Base-by-base conservation (phyloP, 2,329 filamentous ascomycete genomes). In the Aureobasidium sp. region DNA sequence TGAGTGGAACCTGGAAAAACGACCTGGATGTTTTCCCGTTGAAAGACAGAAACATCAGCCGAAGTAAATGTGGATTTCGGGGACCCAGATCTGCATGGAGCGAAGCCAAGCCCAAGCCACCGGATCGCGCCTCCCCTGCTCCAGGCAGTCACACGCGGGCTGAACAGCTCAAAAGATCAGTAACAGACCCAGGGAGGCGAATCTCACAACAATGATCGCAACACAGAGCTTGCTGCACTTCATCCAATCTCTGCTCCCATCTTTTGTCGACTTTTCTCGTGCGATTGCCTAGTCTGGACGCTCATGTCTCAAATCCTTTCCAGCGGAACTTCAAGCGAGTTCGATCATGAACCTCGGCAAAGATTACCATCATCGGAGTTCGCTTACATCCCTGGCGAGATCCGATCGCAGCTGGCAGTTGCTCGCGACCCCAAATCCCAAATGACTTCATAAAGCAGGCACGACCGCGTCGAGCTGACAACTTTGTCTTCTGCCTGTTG, bases 361-460 rank as follows among this genome's bases (percentile, higher is more conserved):
- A 20, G n/a, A 20, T 24, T 59, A 37, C 55, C 37, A 2, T 12
- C 13, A 15, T 36, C 27, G 39, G 39, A n/a, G 39, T 29, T 56
- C 52, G 52, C 26, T 26, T 44, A 34, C 29, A 34, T 26, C 26
- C 32, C 32, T 43, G 32, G 13, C 55, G 20, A 15, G 20, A 7
- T n/a, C 12, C 41, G 43, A 47, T 6, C 4, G 17, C 55, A 29
- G 20, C 2, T 15, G 43, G 55, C 55, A 59, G 17, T 27, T 32
- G 26, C 41, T 59, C 29, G 41, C 55, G 55, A 34, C 12, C 27
- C 24, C n/a, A 5, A 8, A 27, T 47, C 43, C 8, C 55, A 37
- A 27, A 27, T 59, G 55, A 59, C 39, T 59, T 37, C 55, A 59
- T 47, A 43, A 37, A 44, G 37, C 52, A 56, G 39, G 27, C 26